Base-by-base conservation (phyloP, 805 yeast species). In the Sugiyamaella boreocaroliniensis region DNA sequence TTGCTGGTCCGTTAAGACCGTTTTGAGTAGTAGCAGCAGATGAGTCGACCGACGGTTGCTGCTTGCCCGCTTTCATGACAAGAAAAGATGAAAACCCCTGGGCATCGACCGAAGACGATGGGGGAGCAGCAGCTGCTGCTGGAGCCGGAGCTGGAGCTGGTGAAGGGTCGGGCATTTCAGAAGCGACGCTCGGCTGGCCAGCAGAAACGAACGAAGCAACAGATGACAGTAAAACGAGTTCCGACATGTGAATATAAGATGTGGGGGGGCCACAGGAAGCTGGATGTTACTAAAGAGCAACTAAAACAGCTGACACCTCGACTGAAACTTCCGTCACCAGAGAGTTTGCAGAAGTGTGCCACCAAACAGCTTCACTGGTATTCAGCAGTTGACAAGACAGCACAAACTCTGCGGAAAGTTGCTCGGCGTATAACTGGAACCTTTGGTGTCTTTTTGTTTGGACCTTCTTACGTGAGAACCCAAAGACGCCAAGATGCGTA, bases 201-300 rank as follows among this genome's bases (percentile, higher is more conserved):
- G 14, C 44, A 18, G 19, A 16, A 15, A 19, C n/a, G 26, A 50
- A 53, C 40, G 50, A 37, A n/a, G 58, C 60, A 29, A 58, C 55
- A 12, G 61, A 51, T 14, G 61, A 58, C 29, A 57, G 45, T 20
- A 57, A 47, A 14, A 48, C 54, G 15, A 57, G 55, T 44, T 57
- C 53, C 48, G 61, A 56, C 61, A 58, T 58, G 22, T 50, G 37
- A 32, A 32, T 3, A 3, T 14, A 32, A 14, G 37, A 14, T 3
- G 37, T 11, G 37, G 4, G 11, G 8, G 11, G 6, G 26, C 6
- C 26, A 6, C 6, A 22, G 26, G 37, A 32, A 9, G 37, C n/a
- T 32, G n/a, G 11, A 11, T 4, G 37, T 32, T 32, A 32, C 37
- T 9, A 32, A 32, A 22, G 26, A 22, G 26, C 26, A 22, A 22